Percentiles rank a stretch among this genome's conserved stretches.
Evolutionary conservation across 805 yeast genomes (phyloP).

Genomic region (Teunomyces cretensis): DNA sequence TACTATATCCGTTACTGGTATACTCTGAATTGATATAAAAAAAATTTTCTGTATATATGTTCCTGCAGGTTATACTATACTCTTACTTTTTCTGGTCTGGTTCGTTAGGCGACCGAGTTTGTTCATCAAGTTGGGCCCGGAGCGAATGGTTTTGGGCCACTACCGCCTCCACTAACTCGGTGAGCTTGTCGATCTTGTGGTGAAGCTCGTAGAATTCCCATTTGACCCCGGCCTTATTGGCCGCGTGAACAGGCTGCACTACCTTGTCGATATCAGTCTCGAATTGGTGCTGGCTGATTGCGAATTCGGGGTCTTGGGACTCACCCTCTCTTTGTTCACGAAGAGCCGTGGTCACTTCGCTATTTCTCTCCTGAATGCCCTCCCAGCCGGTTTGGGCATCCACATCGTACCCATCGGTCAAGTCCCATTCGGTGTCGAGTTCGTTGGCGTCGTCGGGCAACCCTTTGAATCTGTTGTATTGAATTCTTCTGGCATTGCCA

Average conservation of each 20-base stretch:
- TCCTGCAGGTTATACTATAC: background rate
- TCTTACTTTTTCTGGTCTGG: constrained; percentile 14
- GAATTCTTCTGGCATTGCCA: constrained; percentile 64
- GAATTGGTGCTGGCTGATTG: constrained; percentile 52
- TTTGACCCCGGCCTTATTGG: constrained; percentile 53
- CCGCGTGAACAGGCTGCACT: constrained; percentile 61
- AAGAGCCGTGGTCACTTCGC: constrained; percentile 38
- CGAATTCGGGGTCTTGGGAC: constrained; percentile 64
- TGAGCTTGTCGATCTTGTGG: constrained; percentile 48
- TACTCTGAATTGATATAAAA: background rate
- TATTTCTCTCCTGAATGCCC: constrained; percentile 37
- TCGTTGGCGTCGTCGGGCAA: constrained; percentile 80
- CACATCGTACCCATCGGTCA: constrained; percentile 68
- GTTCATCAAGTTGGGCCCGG: background rate
- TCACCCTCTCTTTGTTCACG: constrained; percentile 63
- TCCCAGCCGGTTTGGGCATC: constrained; percentile 35
- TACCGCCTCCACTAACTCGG: constrained; percentile 38
- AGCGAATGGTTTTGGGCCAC: constrained; percentile 29
- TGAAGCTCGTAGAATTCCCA: constrained; percentile 64
- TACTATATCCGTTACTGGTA: background rate
- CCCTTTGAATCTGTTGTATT: constrained; percentile 64
- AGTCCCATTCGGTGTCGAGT: constrained; percentile 75
- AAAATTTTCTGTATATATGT: background rate
- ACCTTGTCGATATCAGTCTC: constrained; percentile 45
- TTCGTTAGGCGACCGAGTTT: constrained; percentile 7